Evolutionary conservation across 176 grass and related monocot species (phyloP).

Genomic region (Pontederia paniculata): DNA sequence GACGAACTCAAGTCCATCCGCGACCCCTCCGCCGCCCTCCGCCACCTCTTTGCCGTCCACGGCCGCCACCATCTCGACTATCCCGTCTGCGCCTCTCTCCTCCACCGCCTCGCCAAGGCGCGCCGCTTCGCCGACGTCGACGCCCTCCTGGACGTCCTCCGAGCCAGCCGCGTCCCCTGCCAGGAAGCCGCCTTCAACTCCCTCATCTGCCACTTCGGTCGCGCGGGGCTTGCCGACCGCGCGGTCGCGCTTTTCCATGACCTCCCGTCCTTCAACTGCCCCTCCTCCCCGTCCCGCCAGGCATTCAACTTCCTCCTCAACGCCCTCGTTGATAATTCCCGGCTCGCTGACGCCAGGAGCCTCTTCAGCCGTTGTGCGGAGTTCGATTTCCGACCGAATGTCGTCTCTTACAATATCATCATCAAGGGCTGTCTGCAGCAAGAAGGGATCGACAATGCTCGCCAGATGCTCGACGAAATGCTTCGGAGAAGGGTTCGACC

Average conservation of each 20-base stretch:
- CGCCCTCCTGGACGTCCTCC: conserved; percentile 47
- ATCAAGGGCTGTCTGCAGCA: conserved; percentile 38
- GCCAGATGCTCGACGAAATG: conserved; percentile 66
- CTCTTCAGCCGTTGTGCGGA: conserved; percentile 32
- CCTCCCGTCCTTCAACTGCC: conserved; percentile 45
- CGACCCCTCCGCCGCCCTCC: conserved; percentile 33
- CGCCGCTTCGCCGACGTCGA: conserved; percentile 40
- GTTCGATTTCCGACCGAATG: conserved; percentile 51
- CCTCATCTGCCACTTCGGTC: conserved; percentile 54
- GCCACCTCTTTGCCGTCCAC: too few species aligned
- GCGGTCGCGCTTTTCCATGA: conserved; percentile 45
- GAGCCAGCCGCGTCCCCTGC: conserved; percentile 32
- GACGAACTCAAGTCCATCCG: conserved; percentile 63
- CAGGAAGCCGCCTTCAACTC: conserved; percentile 38
- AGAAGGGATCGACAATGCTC: conserved; percentile 39
- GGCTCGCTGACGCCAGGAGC: conserved; percentile 27
- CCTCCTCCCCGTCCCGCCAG: conserved; percentile 26
- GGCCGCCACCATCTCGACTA: too few species aligned
- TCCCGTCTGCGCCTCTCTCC: conserved; percentile 54
- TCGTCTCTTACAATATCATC: conserved; percentile 81
- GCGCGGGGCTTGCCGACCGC: conserved; percentile 36
- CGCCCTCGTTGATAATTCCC: conserved; percentile 45
- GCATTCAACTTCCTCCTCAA: conserved; percentile 60
- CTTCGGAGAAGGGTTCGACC: conserved; percentile 40
- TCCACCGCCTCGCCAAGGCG: conserved; percentile 55